phyloP scores from a whole-genome alignment of 106 monocot species.

The Apostasia shenzhenica region DNA sequence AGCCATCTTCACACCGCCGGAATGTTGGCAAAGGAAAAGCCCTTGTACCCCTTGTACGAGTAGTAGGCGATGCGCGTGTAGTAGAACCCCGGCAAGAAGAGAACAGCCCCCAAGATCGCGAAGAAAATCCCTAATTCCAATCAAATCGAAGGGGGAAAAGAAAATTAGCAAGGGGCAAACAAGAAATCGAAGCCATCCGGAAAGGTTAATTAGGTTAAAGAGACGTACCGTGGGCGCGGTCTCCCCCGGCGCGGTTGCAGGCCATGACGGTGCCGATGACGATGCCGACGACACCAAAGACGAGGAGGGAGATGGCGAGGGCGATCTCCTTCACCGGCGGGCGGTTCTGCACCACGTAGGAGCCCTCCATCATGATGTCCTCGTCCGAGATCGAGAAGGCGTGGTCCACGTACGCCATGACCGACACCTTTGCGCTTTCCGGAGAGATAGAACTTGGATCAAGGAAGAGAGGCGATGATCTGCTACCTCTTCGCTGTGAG shows the following conservation, averaged over 20 bases:
- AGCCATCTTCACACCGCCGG: constrained; percentile 33
- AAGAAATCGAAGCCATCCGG: background rate
- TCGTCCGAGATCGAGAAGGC: constrained; percentile 81
- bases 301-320: constrained; percentile 53
- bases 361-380: constrained; percentile 46
- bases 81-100: constrained; percentile 68
- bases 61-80: constrained; percentile 78
- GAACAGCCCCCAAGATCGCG: constrained; percentile 51
- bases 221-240: constrained; percentile 45
- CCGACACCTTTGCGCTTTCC: background rate
- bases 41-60: constrained; percentile 71
- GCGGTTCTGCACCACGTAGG: constrained; percentile 39
- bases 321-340: constrained; percentile 72
- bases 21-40: constrained; percentile 69
- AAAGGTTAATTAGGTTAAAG: background rate
- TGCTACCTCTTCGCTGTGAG: background rate
- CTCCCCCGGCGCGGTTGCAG: constrained; percentile 51
- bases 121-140: constrained; percentile 47
- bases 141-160: background rate
- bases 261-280: constrained; percentile 52
- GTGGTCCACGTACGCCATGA: constrained; percentile 79
- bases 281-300: constrained; percentile 52
- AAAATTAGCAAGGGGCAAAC: background rate
- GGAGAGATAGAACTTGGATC: background rate
- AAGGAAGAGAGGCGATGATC: background rate